Conservation (phyloP, 2,329 filamentous ascomycete species). For the Raffaelea ambrosiae region DNA sequence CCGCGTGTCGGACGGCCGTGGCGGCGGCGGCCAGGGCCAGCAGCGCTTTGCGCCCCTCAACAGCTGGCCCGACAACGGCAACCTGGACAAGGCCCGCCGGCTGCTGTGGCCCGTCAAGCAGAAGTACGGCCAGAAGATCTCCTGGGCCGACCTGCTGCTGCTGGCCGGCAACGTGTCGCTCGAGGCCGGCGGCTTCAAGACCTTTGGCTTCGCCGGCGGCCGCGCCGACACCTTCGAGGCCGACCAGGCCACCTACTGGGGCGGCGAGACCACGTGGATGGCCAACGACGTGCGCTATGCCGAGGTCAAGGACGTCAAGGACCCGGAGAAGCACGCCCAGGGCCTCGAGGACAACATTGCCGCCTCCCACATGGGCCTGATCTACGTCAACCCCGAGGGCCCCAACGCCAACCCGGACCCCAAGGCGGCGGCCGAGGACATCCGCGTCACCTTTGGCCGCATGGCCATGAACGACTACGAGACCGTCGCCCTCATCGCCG, state of each 20-base stretch:
- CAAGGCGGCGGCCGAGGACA: slow-evolving; percentile 59
- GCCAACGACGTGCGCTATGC: slow-evolving; percentile 65
- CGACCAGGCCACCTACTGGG: slow-evolving; percentile 72
- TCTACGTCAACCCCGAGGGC: slow-evolving; percentile 76
- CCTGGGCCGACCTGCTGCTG: slow-evolving; percentile 66
- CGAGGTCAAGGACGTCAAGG: slow-evolving; percentile 32
- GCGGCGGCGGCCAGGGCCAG: slow-evolving; percentile 65
- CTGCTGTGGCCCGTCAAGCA: slow-evolving; percentile 77
- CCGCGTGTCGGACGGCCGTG: slow-evolving; percentile 65
- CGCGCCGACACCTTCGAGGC: slow-evolving; percentile 67
- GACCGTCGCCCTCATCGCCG: slow-evolving; percentile 70
- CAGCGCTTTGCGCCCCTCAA: slow-evolving; percentile 75
- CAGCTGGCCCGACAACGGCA: slow-evolving; percentile 74
- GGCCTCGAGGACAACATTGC: slow-evolving; percentile 61
- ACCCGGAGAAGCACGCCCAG: slow-evolving; percentile 30
- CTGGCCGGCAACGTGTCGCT: slow-evolving; percentile 69
- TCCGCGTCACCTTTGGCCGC: slow-evolving; percentile 64
- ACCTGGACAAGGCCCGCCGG: slow-evolving; percentile 71
- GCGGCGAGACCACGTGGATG: slow-evolving; percentile 64
- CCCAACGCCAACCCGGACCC: slow-evolving; percentile 66
- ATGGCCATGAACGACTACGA: slow-evolving; percentile 83
- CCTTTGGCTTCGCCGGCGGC: slow-evolving; percentile 66
- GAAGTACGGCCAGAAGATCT: slow-evolving; percentile 77
- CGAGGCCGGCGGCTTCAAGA: slow-evolving; percentile 60
- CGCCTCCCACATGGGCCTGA: slow-evolving; percentile 66